A percentile compares a stretch with the other conserved stretches of the same genome.
Evolutionary conservation across 805 yeast genomes (phyloP).

Genomic region (Wickerhamiella kurtzmanii): DNA sequence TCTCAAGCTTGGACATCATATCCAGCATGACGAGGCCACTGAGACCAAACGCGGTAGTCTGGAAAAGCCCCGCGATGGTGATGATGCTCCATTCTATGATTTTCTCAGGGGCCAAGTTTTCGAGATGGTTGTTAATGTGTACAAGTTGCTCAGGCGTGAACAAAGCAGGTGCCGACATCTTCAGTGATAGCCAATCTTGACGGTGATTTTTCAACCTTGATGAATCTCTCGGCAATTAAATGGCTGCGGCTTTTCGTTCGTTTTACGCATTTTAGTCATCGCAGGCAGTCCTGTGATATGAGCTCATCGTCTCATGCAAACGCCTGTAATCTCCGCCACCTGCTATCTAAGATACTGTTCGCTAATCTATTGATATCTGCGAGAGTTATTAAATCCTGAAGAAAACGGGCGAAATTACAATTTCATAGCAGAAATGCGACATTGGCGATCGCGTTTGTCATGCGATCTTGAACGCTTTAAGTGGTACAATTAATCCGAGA

Average conservation of each 20-base stretch:
- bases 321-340: too few species aligned
- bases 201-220: not conserved
- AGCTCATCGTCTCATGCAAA: too few species aligned
- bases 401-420: too few species aligned
- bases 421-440: too few species aligned
- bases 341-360: too few species aligned
- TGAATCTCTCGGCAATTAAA: not conserved
- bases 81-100: slow-evolving; percentile 68
- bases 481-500: too few species aligned
- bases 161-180: too few species aligned
- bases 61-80: slow-evolving; percentile 74
- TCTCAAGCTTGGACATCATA: slow-evolving; percentile 48
- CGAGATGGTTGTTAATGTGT: slow-evolving; percentile 51
- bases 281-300: too few species aligned
- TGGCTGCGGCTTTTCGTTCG: not conserved
- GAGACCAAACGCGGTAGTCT: slow-evolving; percentile 90
- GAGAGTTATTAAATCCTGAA: too few species aligned
- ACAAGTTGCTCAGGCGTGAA: slow-evolving; percentile 37
- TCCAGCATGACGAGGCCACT: slow-evolving; percentile 84
- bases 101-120: slow-evolving; percentile 49
- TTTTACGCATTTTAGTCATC: not conserved
- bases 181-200: not conserved
- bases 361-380: too few species aligned
- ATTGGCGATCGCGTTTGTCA: too few species aligned
- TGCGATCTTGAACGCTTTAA: too few species aligned